phyloP scores from a whole-genome alignment of 331 rosid genomes.

The Quercus lobata region DNA sequence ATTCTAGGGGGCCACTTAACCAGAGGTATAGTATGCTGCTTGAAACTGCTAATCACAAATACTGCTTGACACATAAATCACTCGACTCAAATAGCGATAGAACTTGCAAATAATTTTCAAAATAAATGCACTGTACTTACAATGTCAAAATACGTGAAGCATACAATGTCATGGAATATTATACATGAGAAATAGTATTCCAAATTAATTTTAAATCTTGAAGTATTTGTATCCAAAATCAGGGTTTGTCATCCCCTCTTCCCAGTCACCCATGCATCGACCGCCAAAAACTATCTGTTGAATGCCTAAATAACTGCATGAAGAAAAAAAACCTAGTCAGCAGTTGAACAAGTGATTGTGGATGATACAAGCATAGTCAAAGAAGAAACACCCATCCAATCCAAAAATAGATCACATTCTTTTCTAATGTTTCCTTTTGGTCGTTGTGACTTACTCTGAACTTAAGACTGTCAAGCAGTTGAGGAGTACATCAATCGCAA shows the following conservation, averaged over 20 bases:
- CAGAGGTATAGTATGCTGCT: too few species aligned
- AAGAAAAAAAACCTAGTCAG: neutral
- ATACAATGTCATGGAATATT: neutral
- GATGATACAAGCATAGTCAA: neutral
- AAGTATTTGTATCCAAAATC: slow-evolving; percentile 82
- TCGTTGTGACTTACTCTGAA: slow-evolving; percentile 65
- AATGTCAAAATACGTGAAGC: neutral
- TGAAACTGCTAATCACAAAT: too few species aligned
- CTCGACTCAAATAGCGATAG: too few species aligned
- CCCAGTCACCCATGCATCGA: slow-evolving; percentile 87
- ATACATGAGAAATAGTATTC: too few species aligned
- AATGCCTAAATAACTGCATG: slow-evolving; percentile 76
- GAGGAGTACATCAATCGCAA: slow-evolving; percentile 85
- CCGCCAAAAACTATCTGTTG: slow-evolving; percentile 90
- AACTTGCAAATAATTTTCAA: too few species aligned
- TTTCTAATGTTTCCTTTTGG: neutral
- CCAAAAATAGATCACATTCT: neutral
- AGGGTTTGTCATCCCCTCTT: slow-evolving; percentile 83
- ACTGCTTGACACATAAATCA: too few species aligned
- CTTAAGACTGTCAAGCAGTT: slow-evolving; percentile 84
- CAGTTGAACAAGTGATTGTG: neutral
- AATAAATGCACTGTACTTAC: neutral
- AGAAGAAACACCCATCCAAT: neutral
- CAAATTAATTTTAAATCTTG: slow-evolving; percentile 43
- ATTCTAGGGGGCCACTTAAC: neutral